A percentile compares a stretch with the other conserved stretches of the same genome.
phyloP scores from a whole-genome alignment of 805 yeast genomes.

The Brettanomyces bruxellensis region DNA sequence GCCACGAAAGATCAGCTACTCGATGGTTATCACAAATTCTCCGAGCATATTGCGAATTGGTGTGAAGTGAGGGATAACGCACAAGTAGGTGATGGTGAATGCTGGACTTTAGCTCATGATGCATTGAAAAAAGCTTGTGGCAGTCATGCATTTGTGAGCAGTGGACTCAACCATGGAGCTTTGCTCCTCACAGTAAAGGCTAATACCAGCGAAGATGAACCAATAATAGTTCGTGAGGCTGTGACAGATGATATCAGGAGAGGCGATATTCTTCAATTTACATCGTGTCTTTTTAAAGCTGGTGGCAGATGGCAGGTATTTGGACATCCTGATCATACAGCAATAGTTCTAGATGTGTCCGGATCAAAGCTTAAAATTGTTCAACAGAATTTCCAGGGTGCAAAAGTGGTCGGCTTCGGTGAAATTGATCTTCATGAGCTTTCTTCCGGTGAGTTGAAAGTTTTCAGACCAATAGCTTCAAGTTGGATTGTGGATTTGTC shows the following conservation, averaged over 20 bases:
- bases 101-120: conserved; percentile 53
- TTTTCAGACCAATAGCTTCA: conserved; percentile 39
- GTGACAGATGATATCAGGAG: conserved; percentile 35
- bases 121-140: conserved; percentile 49
- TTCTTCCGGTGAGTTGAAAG: conserved; percentile 32
- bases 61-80: conserved; percentile 38
- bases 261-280: conserved; percentile 51
- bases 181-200: conserved; percentile 14
- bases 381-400: conserved; percentile 43
- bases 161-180: conserved; percentile 39
- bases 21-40: conserved; percentile 29
- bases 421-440: conserved; percentile 29
- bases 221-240: conserved; percentile 8
- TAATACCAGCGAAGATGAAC: conserved; percentile 7
- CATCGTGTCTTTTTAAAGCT: conserved; percentile 30
- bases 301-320: conserved; percentile 26
- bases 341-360: conserved; percentile 26
- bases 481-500: conserved; percentile 30
- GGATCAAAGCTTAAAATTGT: conserved; percentile 24
- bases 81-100: conserved; percentile 47
- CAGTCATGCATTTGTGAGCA: conserved; percentile 45
- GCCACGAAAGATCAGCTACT: conserved; percentile 27
- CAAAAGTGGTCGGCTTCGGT: conserved; percentile 31
- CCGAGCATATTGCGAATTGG: conserved; percentile 50
- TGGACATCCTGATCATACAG: conserved; percentile 50